Evolutionary conservation across 2,329 filamentous ascomycete species (phyloP), one percentile per base, ranked within the genome.

Genomic region (Tolypocladium sp.): DNA sequence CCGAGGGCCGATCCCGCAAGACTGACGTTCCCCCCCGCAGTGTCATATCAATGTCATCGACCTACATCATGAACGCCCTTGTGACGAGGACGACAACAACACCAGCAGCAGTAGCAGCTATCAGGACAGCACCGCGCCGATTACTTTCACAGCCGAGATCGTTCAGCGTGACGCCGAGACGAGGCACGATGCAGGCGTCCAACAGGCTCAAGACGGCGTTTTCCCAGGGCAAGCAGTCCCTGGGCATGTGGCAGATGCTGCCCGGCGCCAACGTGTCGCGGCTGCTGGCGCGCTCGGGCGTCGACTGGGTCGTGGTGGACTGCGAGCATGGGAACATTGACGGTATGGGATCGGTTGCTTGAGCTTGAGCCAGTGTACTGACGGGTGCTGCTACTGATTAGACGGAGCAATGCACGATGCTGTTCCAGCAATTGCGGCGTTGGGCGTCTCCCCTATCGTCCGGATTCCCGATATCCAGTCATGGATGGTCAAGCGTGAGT

Each of bases 271-370:
- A 86, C 62, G 73, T 86, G 15, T 83, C 84, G 6, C 77, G 84
- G 57, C 71, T 79, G 22, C 74, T 90, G 55, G 85, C 87, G 2
- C 76, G 83, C 58, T 73, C 80, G 1, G 86, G 85, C 1, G 78
- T 86, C 1, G 86, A 89, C 67, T 89, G 86, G 79, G 82, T 90
- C 12, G 76, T 88, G 69, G 82, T 82, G 56, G 81, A 81, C 62
- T 80, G 79, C 59, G 81, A 81, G 64, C 80, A 82, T 64, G 80
- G 80, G 10, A 79, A 78, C 62, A 72, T 82, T 60, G 77, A 78
- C 42, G 80, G 75, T 77, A 65, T 40, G 65, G 4, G 3, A 37
- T 35, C 10, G 9, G 20, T n/a, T 37, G 9, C 12, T 17, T 33
- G 44, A 17, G 22, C 44, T 17, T 6, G 6, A 30, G 13, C 30